Conservation (phyloP, 2,329 filamentous ascomycete species). For the Fusarium secorum region DNA sequence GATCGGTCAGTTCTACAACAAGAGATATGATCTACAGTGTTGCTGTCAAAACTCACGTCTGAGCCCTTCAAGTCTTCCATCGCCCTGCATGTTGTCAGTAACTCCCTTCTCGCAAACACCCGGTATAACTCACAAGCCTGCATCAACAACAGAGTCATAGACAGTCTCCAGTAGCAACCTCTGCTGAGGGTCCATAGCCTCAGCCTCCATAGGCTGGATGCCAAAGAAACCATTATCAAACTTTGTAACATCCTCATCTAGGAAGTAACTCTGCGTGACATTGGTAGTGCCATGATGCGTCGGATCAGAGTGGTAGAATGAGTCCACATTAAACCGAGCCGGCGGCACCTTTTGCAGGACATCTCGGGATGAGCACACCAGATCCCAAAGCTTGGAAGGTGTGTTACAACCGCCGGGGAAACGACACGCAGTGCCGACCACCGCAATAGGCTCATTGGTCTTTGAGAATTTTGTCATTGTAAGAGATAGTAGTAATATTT, state of each 20-base stretch:
- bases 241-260: not conserved
- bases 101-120: fast-evolving
- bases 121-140: not conserved
- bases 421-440: slow-evolving; percentile 2
- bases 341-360: not conserved
- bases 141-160: slow-evolving; percentile 11
- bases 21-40: not conserved
- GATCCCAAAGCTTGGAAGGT: slow-evolving; percentile 13
- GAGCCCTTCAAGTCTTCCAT: not conserved
- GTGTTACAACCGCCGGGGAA: not conserved
- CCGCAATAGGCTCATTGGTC: slow-evolving; percentile 1
- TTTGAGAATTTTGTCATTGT: not conserved
- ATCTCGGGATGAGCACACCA: not conserved
- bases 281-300: slow-evolving; percentile 3
- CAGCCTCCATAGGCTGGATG: slow-evolving; percentile 7
- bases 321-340: slow-evolving; percentile 1
- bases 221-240: slow-evolving; percentile 17
- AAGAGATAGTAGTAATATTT: not conserved
- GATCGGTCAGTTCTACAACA: not conserved
- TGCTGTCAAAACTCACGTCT: not conserved
- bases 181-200: slow-evolving; percentile 21
- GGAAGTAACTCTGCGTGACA: not conserved
- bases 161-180: slow-evolving; percentile 10
- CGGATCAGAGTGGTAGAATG: not conserved
- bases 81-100: not conserved